Base-by-base conservation (phyloP, 2,329 filamentous ascomycete genomes). In the Talaromyces rugulosus region DNA sequence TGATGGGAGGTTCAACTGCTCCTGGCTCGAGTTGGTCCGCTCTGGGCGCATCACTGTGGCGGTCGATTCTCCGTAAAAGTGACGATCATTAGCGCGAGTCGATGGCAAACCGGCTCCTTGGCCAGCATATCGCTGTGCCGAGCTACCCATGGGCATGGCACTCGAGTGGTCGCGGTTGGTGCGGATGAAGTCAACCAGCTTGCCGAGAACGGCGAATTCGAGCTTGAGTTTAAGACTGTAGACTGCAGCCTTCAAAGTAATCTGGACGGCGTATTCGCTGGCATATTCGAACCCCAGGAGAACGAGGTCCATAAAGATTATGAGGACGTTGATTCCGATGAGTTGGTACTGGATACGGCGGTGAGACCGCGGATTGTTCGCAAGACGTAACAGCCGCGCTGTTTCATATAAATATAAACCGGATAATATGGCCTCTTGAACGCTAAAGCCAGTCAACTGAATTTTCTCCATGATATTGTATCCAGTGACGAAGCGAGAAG, bases 381-480 rank as follows among this genome's bases (percentile, higher is more conserved):
- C 69, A 40, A 74, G 33, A 5, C 62, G 74, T n/a, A 81, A 74
- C 18, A 81, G 71, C 44, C 79, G 80, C 40, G 83, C 72, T 1
- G 82, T 84, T 59, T 83, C 80, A 67, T 81, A 82, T 42, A 85
- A 77, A 64, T 85, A 85, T 2, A 85, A 71, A 7, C 75, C 73
- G 0, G 80, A 82, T 33, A 83, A 73, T 34, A 79, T 67, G 28
- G 73, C 68, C 64, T 83, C 81, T 63, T 82, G 79, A n/a, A 81
- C 52, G 18, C 72, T 76, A 66, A 82, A 79, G 0, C 72, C 72
- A 3, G 76, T 78, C 60, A 82, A 69, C 66, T 83, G 75, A n/a
- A 78, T 70, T 62, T 77, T 78, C 63, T 80, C 78, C 70, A 75
- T 74, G 58, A 82, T 71, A 12, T 77, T 76, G 63, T 83, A 84